Base-by-base conservation (phyloP, 805 yeast species). In the Lipomyces chichibuensis region DNA sequence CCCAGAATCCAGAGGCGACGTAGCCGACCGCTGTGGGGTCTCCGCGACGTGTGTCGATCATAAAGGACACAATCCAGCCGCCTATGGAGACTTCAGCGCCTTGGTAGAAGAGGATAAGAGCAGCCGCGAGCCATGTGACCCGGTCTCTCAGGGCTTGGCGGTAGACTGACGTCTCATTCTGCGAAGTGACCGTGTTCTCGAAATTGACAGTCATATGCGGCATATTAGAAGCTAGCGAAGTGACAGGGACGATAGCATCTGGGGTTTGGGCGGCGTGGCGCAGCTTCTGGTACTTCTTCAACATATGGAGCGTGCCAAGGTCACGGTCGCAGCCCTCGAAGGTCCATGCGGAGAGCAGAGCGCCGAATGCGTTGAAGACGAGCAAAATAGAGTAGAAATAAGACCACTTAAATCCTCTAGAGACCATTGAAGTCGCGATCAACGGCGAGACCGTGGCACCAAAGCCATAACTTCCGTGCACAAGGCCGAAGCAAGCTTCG, bases 391-490 rank as follows among this genome's bases (percentile, higher is more conserved):
- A 76, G 72, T 81, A 88, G 75, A 78, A 85, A 65, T 73, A 80
- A 73, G 85, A 80, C 91, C 91, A 88, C 63, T 72, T 69, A n/a
- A 82, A 74, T 2, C 86, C 87, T 0, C 74, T 69, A 56, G 81
- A 79, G 20, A 85, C 81, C 82, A 88, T 80, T 0, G 82, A 77
- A 0, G 91, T 85, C 2, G 88, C 87, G 37, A 87, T 74, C 23
- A 90, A 82, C 1, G 96, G 93, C 1, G 91, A 83, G 0, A 87
- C 70, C 57, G 90, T 86, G 0, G 92, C 91, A 1, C 93, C 92
- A 2, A 86, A 71, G 0, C 96, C 96, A 75, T 89, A 90, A 14
- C 81, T 74, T 0, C 91, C 93, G 77, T 90, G 95, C 65, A 84
- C 79, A 32, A 81, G 75, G 0, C 93, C 90, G 77, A 88, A 80